Evolutionary conservation across 2,329 filamentous ascomycete genomes (phyloP).

Genomic region (Waltergamsia citrina): DNA sequence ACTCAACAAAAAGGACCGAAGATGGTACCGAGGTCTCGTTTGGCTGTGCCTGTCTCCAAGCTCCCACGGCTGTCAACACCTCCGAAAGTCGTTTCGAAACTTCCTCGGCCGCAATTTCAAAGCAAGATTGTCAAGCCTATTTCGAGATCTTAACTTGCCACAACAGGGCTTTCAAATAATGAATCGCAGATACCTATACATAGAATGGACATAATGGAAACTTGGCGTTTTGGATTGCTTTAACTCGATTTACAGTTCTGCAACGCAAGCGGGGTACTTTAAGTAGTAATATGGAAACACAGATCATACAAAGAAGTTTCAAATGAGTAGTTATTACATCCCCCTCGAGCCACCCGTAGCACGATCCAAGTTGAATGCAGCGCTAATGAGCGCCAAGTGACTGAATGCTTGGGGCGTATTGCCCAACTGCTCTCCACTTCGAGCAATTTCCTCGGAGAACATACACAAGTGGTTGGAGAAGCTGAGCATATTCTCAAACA

Average conservation of each 20-base stretch:
- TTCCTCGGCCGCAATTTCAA: too few species aligned
- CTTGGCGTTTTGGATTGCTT: too few species aligned
- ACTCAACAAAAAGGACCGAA: background rate
- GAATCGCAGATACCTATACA: too few species aligned
- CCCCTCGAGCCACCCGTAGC: conserved; percentile 14
- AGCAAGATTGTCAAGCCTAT: too few species aligned
- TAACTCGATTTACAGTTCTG: too few species aligned
- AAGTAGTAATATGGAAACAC: too few species aligned
- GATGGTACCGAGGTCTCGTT: background rate
- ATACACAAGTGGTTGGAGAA: conserved; percentile 71
- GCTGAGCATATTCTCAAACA: conserved; percentile 70
- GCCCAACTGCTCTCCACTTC: conserved; percentile 66
- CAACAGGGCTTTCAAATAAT: too few species aligned
- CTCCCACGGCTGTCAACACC: background rate
- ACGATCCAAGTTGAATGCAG: conserved; percentile 65
- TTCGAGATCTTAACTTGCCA: too few species aligned
- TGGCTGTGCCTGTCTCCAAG: background rate
- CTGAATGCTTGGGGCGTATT: conserved; percentile 76
- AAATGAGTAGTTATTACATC: too few species aligned
- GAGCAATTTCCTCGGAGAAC: conserved; percentile 71
- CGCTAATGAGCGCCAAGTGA: conserved; percentile 66
- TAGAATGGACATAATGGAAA: too few species aligned
- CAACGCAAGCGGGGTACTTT: too few species aligned
- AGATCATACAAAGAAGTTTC: too few species aligned
- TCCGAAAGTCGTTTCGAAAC: background rate